Conservation (phyloP, 495 filamentous ascomycete species). For the Diplogelasinospora grovesii region DNA sequence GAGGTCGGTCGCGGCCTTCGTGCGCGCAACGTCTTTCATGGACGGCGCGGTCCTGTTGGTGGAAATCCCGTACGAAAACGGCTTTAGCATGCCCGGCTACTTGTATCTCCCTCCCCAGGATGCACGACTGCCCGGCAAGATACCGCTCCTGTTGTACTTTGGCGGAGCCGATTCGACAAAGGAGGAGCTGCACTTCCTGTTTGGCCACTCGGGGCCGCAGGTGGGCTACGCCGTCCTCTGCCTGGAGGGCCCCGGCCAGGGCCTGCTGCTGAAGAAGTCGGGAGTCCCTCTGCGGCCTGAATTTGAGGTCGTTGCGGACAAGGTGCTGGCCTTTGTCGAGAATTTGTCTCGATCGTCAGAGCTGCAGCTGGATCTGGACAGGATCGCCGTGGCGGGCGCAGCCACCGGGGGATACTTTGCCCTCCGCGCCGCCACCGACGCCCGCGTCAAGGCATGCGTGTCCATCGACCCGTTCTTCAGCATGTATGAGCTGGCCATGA, state of each 20-base stretch:
- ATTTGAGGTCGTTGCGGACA: slow-evolving; percentile 19
- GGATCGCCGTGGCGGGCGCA: slow-evolving; percentile 34
- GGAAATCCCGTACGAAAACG: slow-evolving; percentile 38
- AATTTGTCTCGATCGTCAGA: slow-evolving; percentile 27
- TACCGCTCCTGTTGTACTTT: slow-evolving; percentile 34
- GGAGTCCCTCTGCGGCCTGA: slow-evolving; percentile 29
- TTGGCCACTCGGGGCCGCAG: slow-evolving; percentile 10
- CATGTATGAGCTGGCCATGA: slow-evolving; percentile 28
- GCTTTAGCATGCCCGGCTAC: slow-evolving; percentile 29
- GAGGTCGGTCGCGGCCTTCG: slow-evolving; percentile 16
- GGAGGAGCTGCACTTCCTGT: slow-evolving; percentile 43
- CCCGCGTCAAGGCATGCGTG: slow-evolving; percentile 41
- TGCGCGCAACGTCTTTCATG: slow-evolving; percentile 12
- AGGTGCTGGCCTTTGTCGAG: slow-evolving; percentile 31
- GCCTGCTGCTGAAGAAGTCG: slow-evolving; percentile 24
- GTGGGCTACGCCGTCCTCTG: slow-evolving; percentile 43
- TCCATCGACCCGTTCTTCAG: slow-evolving; percentile 35
- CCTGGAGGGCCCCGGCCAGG: slow-evolving; percentile 48
- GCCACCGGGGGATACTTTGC: slow-evolving; percentile 42
- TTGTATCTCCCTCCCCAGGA: slow-evolving; percentile 31
- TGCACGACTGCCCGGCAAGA: slow-evolving; percentile 19
- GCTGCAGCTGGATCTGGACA: slow-evolving; percentile 33
- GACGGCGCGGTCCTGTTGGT: slow-evolving; percentile 16
- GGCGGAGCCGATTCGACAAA: slow-evolving; percentile 37
- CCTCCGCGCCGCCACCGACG: slow-evolving; percentile 33